A percentile compares a stretch with the other conserved stretches of the same genome.
Evolutionary conservation across 2,329 filamentous ascomycete genomes (phyloP).

Genomic region (Beauveria australis): DNA sequence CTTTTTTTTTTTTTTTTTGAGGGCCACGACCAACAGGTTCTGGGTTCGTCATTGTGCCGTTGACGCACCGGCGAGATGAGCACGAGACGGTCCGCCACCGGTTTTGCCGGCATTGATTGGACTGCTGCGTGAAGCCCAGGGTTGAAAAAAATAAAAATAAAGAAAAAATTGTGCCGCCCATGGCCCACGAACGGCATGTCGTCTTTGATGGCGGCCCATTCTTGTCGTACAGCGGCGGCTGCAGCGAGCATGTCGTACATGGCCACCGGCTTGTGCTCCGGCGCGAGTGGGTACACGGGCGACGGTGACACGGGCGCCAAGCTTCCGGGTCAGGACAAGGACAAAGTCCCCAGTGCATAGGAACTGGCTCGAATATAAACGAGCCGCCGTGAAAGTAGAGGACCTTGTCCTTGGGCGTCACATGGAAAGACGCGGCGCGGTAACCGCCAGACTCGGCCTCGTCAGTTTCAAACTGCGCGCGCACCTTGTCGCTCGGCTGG

Average conservation of each 20-base stretch:
- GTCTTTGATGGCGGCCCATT: slow-evolving; percentile 21
- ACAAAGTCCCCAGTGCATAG: slow-evolving; percentile 22
- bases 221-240: slow-evolving; percentile 22
- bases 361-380: neutral
- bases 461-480: slow-evolving; percentile 18
- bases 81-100: slow-evolving; percentile 19
- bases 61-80: slow-evolving; percentile 22
- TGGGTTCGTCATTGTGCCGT: slow-evolving; percentile 22
- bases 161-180: neutral
- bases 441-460: slow-evolving; percentile 15
- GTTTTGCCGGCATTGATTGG: slow-evolving; percentile 14
- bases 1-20: slow-evolving; percentile 18
- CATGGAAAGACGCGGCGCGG: slow-evolving; percentile 20
- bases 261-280: slow-evolving; percentile 22
- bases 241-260: slow-evolving; percentile 24
- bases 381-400: neutral
- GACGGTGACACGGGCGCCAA: slow-evolving; percentile 24
- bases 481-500: neutral
- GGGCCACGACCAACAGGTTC: slow-evolving; percentile 17
- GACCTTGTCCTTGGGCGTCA: slow-evolving; percentile 20
- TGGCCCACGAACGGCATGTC: slow-evolving; percentile 20
- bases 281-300: slow-evolving; percentile 27
- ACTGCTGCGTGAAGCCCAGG: neutral
- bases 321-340: slow-evolving; percentile 19
- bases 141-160: no score